phyloP scores from a whole-genome alignment of 2,329 filamentous ascomycete species.

The Pseudocercospora pini-densiflorae region DNA sequence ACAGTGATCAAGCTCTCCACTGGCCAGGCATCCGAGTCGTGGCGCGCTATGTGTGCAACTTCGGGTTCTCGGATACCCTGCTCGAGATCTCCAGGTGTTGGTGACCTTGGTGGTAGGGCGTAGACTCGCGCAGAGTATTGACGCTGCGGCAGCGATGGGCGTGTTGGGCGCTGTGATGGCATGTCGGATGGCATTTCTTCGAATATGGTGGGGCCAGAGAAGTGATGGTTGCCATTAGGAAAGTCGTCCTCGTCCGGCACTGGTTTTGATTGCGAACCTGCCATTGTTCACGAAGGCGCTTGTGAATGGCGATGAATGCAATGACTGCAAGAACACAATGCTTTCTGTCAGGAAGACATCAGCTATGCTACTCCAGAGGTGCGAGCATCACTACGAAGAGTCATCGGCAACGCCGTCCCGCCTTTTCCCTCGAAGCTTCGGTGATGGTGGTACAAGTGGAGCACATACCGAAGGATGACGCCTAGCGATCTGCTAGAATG shows the following conservation, averaged over 20 bases:
- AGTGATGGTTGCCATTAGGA: not conserved
- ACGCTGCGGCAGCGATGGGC: not conserved
- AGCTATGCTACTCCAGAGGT: no score
- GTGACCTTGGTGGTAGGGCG: not conserved
- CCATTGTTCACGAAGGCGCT: not conserved
- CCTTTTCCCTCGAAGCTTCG: no score
- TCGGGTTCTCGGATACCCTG: conserved; percentile 5
- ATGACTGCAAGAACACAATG: not conserved
- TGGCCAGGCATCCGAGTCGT: not conserved
- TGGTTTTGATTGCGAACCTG: not conserved
- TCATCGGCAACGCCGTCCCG: no score
- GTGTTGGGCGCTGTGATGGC: not conserved
- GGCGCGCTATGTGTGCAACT: not conserved
- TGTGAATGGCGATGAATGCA: not conserved
- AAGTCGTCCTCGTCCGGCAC: not conserved
- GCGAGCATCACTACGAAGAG: no score
- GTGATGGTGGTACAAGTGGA: not conserved
- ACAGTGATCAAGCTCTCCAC: conserved; percentile 1
- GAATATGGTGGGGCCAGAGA: not conserved
- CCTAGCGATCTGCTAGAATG: not conserved
- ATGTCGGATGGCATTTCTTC: not conserved
- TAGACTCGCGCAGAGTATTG: conserved; percentile 12
- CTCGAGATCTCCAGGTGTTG: conserved; percentile 14
- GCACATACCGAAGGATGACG: not conserved
- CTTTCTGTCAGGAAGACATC: no score